A percentile compares a stretch with the other conserved stretches of the same genome.
Conservation (phyloP, 495 filamentous ascomycete genomes). For the Rhypophila decipiens region DNA sequence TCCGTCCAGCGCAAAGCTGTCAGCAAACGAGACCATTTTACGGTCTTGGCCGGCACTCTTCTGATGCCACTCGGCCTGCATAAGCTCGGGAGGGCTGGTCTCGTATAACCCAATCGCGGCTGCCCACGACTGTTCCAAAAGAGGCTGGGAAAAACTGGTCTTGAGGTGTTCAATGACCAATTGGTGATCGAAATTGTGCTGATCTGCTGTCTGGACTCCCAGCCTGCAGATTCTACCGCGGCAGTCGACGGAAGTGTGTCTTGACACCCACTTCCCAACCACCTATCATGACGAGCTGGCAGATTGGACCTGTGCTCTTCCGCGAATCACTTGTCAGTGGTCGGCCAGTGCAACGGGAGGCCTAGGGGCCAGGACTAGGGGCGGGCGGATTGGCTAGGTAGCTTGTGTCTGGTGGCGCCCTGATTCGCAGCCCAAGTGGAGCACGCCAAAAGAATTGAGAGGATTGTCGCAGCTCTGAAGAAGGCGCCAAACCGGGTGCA, state of each 20-base stretch:
- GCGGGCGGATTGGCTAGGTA: conserved; percentile 9
- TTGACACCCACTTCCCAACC: conserved; percentile 6
- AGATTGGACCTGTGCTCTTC: background rate
- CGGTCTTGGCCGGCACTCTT: too few species aligned
- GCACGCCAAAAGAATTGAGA: conserved; percentile 13
- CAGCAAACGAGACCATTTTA: too few species aligned
- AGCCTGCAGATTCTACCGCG: conserved; percentile 20
- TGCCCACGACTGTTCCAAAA: conserved; percentile 17
- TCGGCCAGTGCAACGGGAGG: too few species aligned
- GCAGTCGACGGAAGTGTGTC: conserved; percentile 16
- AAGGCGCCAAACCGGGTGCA: too few species aligned
- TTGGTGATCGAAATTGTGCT: conserved; percentile 8
- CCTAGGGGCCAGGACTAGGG: background rate
- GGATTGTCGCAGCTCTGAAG: conserved; percentile 4
- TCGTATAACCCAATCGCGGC: conserved; percentile 18
- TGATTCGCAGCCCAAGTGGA: conserved; percentile 8
- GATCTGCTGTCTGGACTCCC: conserved; percentile 16
- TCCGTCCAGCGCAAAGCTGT: too few species aligned
- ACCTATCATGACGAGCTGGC: background rate
- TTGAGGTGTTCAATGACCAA: conserved; percentile 14
- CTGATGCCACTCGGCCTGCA: conserved; percentile 10
- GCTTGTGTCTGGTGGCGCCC: conserved; percentile 5
- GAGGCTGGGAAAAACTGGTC: conserved; percentile 20
- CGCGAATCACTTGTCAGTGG: background rate
- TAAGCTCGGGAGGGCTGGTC: conserved; percentile 8